A percentile compares a stretch with the other conserved stretches of the same genome.
Conservation (phyloP, 805 yeast genomes). For the Lipomyces mesembrius region DNA sequence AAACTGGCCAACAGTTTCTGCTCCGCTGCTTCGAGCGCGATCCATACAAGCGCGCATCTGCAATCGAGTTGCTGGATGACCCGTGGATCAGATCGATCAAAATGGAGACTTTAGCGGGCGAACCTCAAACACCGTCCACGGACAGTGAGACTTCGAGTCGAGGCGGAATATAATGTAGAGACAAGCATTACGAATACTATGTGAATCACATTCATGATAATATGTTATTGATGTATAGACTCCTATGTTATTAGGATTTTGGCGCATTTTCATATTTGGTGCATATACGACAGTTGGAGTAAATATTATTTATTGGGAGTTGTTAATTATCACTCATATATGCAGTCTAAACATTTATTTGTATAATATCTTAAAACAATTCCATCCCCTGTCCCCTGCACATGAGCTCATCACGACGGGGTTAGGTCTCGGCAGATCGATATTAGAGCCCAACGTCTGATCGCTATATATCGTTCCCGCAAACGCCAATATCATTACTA, state of each 20-base stretch:
- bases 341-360: background rate
- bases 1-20: slow-evolving; percentile 71
- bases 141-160: slow-evolving; percentile 26
- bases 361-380: too few species aligned
- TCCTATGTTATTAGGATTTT: background rate
- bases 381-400: too few species aligned
- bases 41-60: slow-evolving; percentile 78
- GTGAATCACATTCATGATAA: background rate
- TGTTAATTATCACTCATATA: background rate
- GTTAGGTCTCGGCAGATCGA: background rate
- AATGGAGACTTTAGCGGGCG: slow-evolving; percentile 26
- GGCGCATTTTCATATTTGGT: background rate
- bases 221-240: background rate
- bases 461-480: background rate
- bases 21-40: slow-evolving; percentile 78
- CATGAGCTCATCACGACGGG: background rate
- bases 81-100: slow-evolving; percentile 71
- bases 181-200: background rate
- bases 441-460: background rate
- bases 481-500: background rate
- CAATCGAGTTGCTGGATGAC: slow-evolving; percentile 81
- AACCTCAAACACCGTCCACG: slow-evolving; percentile 31
- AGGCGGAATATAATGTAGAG: slow-evolving; percentile 1
- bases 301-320: background rate
- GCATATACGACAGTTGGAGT: background rate